phyloP scores from a whole-genome alignment of 2,329 filamentous ascomycete species.

The Pseudocercospora macadamiae region DNA sequence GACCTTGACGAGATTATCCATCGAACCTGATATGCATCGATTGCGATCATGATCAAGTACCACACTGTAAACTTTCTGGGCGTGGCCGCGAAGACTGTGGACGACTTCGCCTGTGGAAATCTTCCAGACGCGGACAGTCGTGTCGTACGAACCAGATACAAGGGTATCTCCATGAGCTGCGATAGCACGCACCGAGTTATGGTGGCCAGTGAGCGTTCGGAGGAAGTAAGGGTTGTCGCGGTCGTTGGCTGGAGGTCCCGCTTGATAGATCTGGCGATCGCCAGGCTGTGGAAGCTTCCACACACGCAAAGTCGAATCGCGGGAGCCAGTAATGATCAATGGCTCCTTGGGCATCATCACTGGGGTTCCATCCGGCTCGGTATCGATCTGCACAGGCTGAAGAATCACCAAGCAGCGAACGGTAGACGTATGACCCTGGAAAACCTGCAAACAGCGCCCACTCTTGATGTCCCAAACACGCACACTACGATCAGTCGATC shows the following conservation, averaged over 20 bases:
- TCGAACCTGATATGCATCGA: slow-evolving; percentile 94
- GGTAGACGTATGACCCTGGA: slow-evolving; percentile 96
- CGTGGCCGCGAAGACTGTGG: slow-evolving; percentile 82
- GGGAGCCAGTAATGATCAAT: slow-evolving; percentile 93
- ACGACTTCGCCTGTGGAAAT: slow-evolving; percentile 91
- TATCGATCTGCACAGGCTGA: slow-evolving; percentile 78
- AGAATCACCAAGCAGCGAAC: slow-evolving; percentile 95
- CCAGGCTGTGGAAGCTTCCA: slow-evolving; percentile 88
- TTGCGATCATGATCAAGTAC: slow-evolving; percentile 90
- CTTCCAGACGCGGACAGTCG: slow-evolving; percentile 92
- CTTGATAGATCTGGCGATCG: slow-evolving; percentile 77
- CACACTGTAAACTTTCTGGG: slow-evolving; percentile 94
- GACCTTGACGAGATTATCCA: slow-evolving; percentile 97
- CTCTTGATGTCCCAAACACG: slow-evolving; percentile 98
- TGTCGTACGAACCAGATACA: slow-evolving; percentile 97
- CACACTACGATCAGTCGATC: slow-evolving; percentile 95
- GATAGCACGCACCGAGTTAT: slow-evolving; percentile 93
- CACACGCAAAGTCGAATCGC: slow-evolving; percentile 89
- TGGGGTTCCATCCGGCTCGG: slow-evolving; percentile 68
- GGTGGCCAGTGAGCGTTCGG: slow-evolving; percentile 80
- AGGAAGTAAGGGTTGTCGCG: slow-evolving; percentile 94
- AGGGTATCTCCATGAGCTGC: slow-evolving; percentile 92
- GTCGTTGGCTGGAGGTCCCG: slow-evolving; percentile 70
- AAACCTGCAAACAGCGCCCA: slow-evolving; percentile 89
- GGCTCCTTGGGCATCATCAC: slow-evolving; percentile 94